Conservation (phyloP, 2,329 filamentous ascomycete genomes). For the Tolypocladium album region DNA sequence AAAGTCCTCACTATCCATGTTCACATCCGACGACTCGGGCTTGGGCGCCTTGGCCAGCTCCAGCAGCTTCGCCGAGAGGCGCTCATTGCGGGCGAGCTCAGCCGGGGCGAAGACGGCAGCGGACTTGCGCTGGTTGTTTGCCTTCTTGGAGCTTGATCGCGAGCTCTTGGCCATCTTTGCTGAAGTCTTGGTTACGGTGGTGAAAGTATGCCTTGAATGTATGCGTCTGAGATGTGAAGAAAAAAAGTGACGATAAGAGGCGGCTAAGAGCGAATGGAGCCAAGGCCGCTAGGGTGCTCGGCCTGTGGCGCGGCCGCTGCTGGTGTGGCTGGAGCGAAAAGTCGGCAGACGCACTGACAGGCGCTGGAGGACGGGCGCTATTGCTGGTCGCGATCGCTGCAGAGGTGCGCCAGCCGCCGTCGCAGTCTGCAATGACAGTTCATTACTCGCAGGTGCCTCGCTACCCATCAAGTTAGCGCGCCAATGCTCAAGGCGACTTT, state of each 20-base stretch:
- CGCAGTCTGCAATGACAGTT: neutral
- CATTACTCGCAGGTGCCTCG: neutral
- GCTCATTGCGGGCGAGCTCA: constrained; percentile 67
- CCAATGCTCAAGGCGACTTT: neutral
- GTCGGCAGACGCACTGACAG: neutral
- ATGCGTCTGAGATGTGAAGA: constrained; percentile 1
- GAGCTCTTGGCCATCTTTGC: constrained; percentile 75
- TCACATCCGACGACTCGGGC: constrained; percentile 42
- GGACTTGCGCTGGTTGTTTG: constrained; percentile 74
- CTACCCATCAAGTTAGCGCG: no score
- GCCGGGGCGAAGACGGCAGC: constrained; percentile 74
- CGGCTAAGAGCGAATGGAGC: neutral
- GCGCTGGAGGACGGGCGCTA: neutral
- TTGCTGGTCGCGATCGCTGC: neutral
- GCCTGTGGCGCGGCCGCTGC: neutral
- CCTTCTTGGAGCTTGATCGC: constrained; percentile 68
- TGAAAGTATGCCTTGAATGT: neutral
- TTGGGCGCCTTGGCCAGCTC: constrained; percentile 71
- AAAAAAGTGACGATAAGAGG: constrained; percentile 1
- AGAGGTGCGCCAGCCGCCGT: neutral
- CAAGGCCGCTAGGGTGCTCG: neutral
- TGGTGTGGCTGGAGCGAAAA: neutral
- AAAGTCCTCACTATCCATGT: constrained; percentile 29
- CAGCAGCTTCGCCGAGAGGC: constrained; percentile 76
- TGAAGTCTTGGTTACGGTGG: neutral